Evolutionary conservation across 2,329 filamentous ascomycete genomes (phyloP), one percentile per base, ranked within the genome.

Genomic region (Aspergillus aculeatus): DNA sequence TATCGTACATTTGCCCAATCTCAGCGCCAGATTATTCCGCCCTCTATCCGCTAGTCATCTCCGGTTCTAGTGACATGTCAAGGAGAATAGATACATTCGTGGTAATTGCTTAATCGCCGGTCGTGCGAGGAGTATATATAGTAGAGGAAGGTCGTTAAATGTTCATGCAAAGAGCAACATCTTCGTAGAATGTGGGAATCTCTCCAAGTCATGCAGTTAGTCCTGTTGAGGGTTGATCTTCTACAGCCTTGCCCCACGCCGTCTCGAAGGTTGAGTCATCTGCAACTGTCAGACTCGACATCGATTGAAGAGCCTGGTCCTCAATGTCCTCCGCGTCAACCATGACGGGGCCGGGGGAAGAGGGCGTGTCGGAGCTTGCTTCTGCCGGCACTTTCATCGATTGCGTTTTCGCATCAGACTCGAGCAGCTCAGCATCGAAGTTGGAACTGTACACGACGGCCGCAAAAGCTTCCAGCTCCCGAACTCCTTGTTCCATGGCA

Each of bases 401-500:
- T 31, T 57, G 59, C 19, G 54, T 57, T 32, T 65, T 68, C 10
- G 60, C 50, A 11, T 56, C 70, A 14, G 70, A 62, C 21, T 68
- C 68, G 2, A 71, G 62, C 19, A 73, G 60, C 58, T 75, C 71
- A 5, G 73, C 65, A 50, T 80, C 75, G 57, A 80, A 77, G 62
- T 81, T 80, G 23, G 77, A 80, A 58, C 78, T 80, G 61, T 81
- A 81, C n/a, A 81, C 76, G 19, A 81, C 78, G 4, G 79, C 79
- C 0, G 79, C 79, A 65, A 81, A 81, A 1, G 78, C 77, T 58
- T 81, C 79, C 16, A 81, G 66, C 62, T 81, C 78, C n/a, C 76
- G 75, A 0, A 81, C 79, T 21, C 77, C 75, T 54, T 78, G 74
- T 54, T 80, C 78, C 71, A 80, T 79, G 2, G 72, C 71, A 1